Evolutionary conservation across 192 early-diverging fungal species (phyloP).

Genomic region (Podila verticillata): DNA sequence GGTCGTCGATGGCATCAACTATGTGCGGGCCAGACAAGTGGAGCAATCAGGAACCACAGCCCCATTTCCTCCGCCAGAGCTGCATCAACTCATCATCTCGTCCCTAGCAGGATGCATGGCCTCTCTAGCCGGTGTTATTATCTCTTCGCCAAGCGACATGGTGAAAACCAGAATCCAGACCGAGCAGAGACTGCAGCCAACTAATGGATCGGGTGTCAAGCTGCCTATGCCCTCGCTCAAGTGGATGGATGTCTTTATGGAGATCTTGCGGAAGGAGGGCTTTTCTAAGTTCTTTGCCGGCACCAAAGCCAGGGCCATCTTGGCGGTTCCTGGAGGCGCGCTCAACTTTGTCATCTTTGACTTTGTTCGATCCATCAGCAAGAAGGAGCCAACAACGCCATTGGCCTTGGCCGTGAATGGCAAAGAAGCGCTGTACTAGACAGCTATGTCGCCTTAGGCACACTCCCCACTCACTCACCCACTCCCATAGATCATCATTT

Average conservation of each 20-base stretch:
- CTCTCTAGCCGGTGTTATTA: slow-evolving; percentile 28
- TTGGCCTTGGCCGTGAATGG: not conserved
- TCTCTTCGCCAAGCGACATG: slow-evolving; percentile 50
- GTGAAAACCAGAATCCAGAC: slow-evolving; percentile 55
- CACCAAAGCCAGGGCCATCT: slow-evolving; percentile 37
- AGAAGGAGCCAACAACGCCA: slow-evolving; percentile 5
- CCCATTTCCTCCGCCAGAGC: slow-evolving; percentile 41
- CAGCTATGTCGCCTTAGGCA: not conserved
- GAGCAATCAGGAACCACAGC: not conserved
- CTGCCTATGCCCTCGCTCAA: slow-evolving; percentile 38
- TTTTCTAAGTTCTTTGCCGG: slow-evolving; percentile 47
- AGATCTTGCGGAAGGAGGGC: slow-evolving; percentile 49
- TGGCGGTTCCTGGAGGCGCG: slow-evolving; percentile 52
- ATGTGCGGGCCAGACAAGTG: slow-evolving; percentile 4
- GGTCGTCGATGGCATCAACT: slow-evolving; percentile 38
- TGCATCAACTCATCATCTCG: slow-evolving; percentile 42
- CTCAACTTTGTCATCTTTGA: slow-evolving; percentile 58
- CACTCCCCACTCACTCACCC: not conserved
- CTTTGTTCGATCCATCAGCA: slow-evolving; percentile 46
- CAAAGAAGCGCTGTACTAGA: not conserved
- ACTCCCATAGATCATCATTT: not conserved
- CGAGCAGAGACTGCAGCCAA: slow-evolving; percentile 39
- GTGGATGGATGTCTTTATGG: slow-evolving; percentile 49
- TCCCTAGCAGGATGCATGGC: slow-evolving; percentile 40
- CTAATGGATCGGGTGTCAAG: slow-evolving; percentile 32